A percentile compares a stretch with the other conserved stretches of the same genome.
Conservation (phyloP, 2,329 filamentous ascomycete species). For the Aspergillus neotritici region DNA sequence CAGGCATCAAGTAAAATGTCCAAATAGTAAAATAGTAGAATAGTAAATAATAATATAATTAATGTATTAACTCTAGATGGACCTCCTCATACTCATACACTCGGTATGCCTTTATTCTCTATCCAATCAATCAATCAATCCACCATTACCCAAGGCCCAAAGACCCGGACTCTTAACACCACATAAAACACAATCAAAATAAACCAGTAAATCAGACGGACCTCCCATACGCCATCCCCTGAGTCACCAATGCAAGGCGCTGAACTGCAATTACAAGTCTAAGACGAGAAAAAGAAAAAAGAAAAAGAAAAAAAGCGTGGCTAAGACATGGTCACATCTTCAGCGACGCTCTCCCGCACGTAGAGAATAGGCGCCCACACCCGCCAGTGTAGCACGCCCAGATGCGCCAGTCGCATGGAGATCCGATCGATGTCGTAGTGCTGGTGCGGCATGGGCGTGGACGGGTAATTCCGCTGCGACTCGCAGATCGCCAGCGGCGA, state of each 20-base stretch:
- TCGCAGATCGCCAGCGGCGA: conserved; percentile 41
- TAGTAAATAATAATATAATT: too few species aligned
- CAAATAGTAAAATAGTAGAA: too few species aligned
- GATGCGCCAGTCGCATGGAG: conserved; percentile 71
- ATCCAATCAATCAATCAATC: conserved; percentile 3
- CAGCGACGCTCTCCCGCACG: conserved; percentile 24
- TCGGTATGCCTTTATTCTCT: too few species aligned
- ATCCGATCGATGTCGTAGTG: conserved; percentile 45
- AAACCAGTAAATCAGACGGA: neutral
- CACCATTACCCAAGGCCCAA: neutral
- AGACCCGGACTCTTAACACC: conserved; percentile 4
- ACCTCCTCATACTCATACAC: too few species aligned
- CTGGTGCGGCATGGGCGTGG: conserved; percentile 19
- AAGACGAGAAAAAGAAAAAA: conserved; percentile 1
- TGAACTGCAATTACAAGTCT: conserved; percentile 5
- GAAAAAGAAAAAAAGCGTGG: neutral
- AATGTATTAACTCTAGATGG: too few species aligned
- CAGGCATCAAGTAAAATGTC: too few species aligned
- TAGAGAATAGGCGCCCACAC: conserved; percentile 80
- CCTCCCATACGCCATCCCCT: conserved; percentile 1
- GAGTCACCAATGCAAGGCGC: conserved; percentile 7
- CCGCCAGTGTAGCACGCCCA: conserved; percentile 81
- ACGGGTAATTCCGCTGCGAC: conserved; percentile 30
- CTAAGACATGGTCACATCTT: conserved; percentile 10
- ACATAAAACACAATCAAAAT: conserved; percentile 2